Evolutionary conservation across 306 rosid species (phyloP).

Genomic region (Glycine soja): DNA sequence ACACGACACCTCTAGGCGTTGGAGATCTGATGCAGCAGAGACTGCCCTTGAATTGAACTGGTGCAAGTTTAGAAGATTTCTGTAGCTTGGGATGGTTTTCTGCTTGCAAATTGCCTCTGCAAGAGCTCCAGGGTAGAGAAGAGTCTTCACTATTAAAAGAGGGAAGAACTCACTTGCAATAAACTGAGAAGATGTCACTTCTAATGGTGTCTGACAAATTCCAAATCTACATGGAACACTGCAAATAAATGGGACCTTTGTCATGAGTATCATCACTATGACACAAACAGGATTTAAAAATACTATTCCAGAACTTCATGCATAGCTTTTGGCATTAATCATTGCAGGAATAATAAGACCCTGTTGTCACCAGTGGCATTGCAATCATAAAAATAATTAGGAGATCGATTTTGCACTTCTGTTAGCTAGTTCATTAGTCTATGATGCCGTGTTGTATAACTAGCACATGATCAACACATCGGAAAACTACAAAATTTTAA

Average conservation of each 20-base stretch:
- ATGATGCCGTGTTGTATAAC: neutral
- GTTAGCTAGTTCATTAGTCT: neutral
- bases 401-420: neutral
- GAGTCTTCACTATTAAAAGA: slow-evolving; percentile 56
- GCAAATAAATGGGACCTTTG: slow-evolving; percentile 24
- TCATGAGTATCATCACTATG: slow-evolving; percentile 2
- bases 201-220: slow-evolving; percentile 73
- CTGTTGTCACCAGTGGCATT: neutral
- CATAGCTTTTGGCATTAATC: neutral
- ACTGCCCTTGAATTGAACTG: slow-evolving; percentile 49
- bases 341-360: neutral
- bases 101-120: slow-evolving; percentile 58
- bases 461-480: slow-evolving; percentile 7
- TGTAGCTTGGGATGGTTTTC: slow-evolving; percentile 54
- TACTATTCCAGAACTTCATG: slow-evolving; percentile 17
- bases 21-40: slow-evolving; percentile 62
- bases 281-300: slow-evolving; percentile 3
- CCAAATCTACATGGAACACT: slow-evolving; percentile 75
- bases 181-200: slow-evolving; percentile 76
- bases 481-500: slow-evolving; percentile 9
- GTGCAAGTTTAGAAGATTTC: slow-evolving; percentile 52
- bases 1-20: slow-evolving; percentile 74
- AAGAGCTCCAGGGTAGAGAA: slow-evolving; percentile 81
- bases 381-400: slow-evolving; percentile 22
- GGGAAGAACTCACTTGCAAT: slow-evolving; percentile 67